Conservation (phyloP, 2,329 filamentous ascomycete species). For the Mollisia scopiformis region DNA sequence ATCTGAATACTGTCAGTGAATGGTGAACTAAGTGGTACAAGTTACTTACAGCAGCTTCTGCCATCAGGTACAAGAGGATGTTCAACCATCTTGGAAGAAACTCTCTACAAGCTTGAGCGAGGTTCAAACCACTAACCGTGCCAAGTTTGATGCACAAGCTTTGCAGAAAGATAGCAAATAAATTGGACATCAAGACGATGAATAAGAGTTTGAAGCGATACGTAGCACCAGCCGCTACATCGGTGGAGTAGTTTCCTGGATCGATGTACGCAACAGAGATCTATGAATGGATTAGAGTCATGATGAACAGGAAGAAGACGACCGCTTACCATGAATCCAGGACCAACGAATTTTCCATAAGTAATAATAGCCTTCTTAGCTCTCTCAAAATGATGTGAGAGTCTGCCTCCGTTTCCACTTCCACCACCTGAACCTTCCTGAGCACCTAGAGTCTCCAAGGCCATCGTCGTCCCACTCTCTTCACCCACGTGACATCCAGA, state of each 20-base stretch:
- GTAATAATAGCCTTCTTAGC: slow-evolving; percentile 23
- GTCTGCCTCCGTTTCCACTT: slow-evolving; percentile 8
- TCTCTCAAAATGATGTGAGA: slow-evolving; percentile 20
- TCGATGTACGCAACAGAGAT: slow-evolving; percentile 43
- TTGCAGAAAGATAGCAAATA: slow-evolving; percentile 62
- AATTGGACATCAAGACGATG: slow-evolving; percentile 58
- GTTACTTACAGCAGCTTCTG: slow-evolving; percentile 48
- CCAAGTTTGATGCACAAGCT: slow-evolving; percentile 58
- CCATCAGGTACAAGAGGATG: slow-evolving; percentile 54
- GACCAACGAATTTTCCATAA: slow-evolving; percentile 55
- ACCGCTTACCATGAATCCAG: slow-evolving; percentile 43
- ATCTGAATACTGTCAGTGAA: slow-evolving; percentile 39
- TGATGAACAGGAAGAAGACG: neutral
- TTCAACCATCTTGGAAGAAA: slow-evolving; percentile 56
- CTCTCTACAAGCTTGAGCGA: slow-evolving; percentile 53
- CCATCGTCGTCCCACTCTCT: neutral
- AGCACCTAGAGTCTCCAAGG: neutral
- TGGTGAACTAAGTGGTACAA: neutral
- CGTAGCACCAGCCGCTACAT: slow-evolving; percentile 57
- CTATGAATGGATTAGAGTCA: slow-evolving; percentile 18
- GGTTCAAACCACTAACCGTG: slow-evolving; percentile 55
- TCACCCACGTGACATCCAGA: slow-evolving; percentile 12
- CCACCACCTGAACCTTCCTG: slow-evolving; percentile 4
- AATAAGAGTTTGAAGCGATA: slow-evolving; percentile 57
- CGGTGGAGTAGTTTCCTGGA: slow-evolving; percentile 58